Percentiles rank a stretch among this genome's conserved stretches.
Evolutionary conservation across 1,139 yeast genomes (phyloP).

Genomic region (Yamadazyma triangularis): DNA sequence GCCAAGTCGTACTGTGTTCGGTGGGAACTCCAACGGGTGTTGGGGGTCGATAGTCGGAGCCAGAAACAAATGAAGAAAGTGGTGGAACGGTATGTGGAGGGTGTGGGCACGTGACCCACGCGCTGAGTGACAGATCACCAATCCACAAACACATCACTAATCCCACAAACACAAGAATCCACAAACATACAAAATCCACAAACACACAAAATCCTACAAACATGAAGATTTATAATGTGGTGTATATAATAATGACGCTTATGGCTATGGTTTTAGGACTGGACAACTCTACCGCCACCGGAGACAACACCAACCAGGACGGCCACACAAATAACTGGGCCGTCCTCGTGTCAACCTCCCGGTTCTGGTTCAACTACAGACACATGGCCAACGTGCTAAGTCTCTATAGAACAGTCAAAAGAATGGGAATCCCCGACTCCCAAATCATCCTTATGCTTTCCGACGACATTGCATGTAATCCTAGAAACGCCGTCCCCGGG

Average conservation of each 20-base stretch:
- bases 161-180: constrained; percentile 1
- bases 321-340: constrained; percentile 89
- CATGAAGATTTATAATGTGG: too few species aligned
- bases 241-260: too few species aligned
- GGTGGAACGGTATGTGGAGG: too few species aligned
- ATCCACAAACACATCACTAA: neutral
- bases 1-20: constrained; percentile 19
- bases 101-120: too few species aligned
- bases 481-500: constrained; percentile 94
- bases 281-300: too few species aligned
- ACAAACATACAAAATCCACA: too few species aligned
- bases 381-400: constrained; percentile 97
- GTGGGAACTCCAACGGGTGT: constrained; percentile 27
- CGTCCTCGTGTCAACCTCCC: constrained; percentile 87
- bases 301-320: too few species aligned
- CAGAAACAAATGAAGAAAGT: constrained; percentile 2
- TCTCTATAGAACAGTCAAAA: constrained; percentile 90
- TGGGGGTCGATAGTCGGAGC: constrained; percentile 21
- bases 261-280: too few species aligned
- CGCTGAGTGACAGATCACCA: too few species aligned
- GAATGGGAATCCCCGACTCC: constrained; percentile 95
- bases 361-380: constrained; percentile 97
- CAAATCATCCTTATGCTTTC: constrained; percentile 94
- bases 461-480: constrained; percentile 96
- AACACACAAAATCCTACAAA: too few species aligned